phyloP scores from a whole-genome alignment of 345 rosid genomes.

The Corymbia maculata region DNA sequence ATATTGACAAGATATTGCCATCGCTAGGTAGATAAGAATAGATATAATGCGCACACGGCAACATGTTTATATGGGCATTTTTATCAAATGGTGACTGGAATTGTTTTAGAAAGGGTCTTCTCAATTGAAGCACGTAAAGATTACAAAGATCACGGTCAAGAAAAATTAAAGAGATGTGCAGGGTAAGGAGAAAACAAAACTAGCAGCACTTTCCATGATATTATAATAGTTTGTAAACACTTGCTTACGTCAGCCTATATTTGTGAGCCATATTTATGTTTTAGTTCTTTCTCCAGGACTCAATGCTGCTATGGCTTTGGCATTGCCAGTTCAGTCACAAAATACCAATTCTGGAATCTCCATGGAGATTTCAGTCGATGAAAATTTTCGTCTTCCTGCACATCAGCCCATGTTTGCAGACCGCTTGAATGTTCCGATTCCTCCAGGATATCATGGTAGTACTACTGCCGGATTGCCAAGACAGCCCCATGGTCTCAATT shows the following conservation, averaged over 20 bases:
- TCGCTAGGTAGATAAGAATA: neutral
- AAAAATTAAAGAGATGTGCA: neutral
- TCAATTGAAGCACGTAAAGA: fast-evolving
- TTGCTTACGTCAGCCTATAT: neutral
- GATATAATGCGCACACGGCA: neutral
- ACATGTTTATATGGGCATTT: neutral
- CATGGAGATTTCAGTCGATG: neutral
- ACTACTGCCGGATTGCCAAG: neutral
- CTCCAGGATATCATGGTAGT: neutral
- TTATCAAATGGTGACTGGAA: neutral
- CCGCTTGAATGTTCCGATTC: fast-evolving
- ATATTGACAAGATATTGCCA: neutral
- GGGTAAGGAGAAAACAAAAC: neutral
- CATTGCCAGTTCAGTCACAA: neutral
- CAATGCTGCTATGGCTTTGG: neutral
- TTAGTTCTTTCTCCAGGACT: neutral
- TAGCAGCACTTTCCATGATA: neutral
- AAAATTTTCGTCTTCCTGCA: neutral
- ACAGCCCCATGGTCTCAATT: fast-evolving
- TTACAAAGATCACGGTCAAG: neutral
- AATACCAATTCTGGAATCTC: neutral
- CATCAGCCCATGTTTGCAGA: neutral
- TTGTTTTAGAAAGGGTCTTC: neutral
- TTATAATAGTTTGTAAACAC: neutral
- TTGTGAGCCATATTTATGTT: fast-evolving